Conservation (phyloP, 139 green algal species). For the Chlamydomonas schloesseri region DNA sequence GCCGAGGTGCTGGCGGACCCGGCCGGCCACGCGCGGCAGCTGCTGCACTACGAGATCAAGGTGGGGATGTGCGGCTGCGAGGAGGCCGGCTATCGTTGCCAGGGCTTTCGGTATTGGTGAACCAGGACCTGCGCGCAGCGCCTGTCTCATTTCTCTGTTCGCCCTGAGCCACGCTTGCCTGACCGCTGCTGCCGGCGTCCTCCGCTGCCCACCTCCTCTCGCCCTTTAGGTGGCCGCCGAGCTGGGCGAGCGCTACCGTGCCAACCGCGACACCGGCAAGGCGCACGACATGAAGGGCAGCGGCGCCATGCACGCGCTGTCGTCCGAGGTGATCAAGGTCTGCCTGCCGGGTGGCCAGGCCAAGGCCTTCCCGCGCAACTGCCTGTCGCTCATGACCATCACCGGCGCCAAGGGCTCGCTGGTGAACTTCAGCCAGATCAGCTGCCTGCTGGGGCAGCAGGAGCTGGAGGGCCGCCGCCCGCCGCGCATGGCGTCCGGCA, state of each 20-base stretch:
- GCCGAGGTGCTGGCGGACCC: constrained; percentile 19
- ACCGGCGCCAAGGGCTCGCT: constrained; percentile 92
- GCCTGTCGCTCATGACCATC: constrained; percentile 96
- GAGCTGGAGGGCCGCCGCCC: constrained; percentile 97
- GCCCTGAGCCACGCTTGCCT: no score
- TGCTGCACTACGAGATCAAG: constrained; percentile 26
- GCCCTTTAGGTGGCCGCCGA: constrained; percentile 54
- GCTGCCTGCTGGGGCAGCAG: constrained; percentile 88
- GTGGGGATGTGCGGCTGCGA: no score
- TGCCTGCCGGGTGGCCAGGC: constrained; percentile 79
- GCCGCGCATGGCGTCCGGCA: constrained; percentile 92
- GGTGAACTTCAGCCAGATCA: constrained; percentile 99
- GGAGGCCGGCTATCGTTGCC: no score
- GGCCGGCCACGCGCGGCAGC: not conserved
- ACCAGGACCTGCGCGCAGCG: no score
- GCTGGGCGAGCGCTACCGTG: constrained; percentile 73
- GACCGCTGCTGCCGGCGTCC: no score
- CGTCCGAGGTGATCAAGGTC: constrained; percentile 84
- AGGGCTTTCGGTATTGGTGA: no score
- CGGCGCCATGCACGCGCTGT: constrained; percentile 89
- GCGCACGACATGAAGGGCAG: constrained; percentile 74
- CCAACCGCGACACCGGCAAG: constrained; percentile 71
- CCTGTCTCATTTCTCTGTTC: no score
- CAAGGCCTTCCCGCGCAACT: constrained; percentile 92
- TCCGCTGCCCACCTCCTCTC: no score